Conservation (phyloP, 805 yeast genomes). For the Clavispora vitiphila region DNA sequence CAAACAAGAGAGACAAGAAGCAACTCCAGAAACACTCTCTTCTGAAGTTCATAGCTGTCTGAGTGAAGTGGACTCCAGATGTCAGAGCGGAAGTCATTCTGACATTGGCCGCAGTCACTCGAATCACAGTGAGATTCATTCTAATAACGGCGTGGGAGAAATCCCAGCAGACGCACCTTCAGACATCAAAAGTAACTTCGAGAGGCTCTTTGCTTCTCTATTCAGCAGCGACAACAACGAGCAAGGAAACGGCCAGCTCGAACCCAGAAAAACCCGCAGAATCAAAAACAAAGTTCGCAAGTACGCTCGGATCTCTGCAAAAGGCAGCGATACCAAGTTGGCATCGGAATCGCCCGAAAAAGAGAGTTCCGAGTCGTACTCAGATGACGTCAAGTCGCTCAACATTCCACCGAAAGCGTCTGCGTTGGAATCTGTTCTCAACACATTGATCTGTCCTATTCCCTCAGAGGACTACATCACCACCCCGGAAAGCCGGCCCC, state of each 20-base stretch:
- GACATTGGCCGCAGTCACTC: no score
- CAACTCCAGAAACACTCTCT: no score
- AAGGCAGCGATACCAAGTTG: conserved; percentile 11
- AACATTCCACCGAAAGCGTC: conserved; percentile 44
- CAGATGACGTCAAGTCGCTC: conserved; percentile 12
- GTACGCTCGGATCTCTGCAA: conserved; percentile 16
- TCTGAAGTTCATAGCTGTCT: no score
- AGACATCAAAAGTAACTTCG: conserved; percentile 9
- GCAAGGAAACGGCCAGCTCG: neutral
- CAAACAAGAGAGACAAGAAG: no score
- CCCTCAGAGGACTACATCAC: conserved; percentile 31
- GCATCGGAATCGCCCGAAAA: neutral
- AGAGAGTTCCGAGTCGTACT: neutral
- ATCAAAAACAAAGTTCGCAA: conserved; percentile 6
- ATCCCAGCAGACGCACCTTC: conserved; percentile 23
- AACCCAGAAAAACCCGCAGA: neutral
- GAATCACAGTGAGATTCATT: neutral
- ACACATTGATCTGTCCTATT: conserved; percentile 34
- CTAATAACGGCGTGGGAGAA: conserved; percentile 22
- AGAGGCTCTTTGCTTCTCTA: conserved; percentile 9
- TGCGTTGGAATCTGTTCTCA: conserved; percentile 38
- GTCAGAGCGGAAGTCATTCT: no score
- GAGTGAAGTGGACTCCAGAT: no score
- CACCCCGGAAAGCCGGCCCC: conserved; percentile 29
- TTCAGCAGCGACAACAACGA: conserved; percentile 3